These are phyloP conservation scores for Lignosus rhinocerotis DNA, from an alignment of 1,284 basidiomycete species.

Conservation along the genomic window DNA sequence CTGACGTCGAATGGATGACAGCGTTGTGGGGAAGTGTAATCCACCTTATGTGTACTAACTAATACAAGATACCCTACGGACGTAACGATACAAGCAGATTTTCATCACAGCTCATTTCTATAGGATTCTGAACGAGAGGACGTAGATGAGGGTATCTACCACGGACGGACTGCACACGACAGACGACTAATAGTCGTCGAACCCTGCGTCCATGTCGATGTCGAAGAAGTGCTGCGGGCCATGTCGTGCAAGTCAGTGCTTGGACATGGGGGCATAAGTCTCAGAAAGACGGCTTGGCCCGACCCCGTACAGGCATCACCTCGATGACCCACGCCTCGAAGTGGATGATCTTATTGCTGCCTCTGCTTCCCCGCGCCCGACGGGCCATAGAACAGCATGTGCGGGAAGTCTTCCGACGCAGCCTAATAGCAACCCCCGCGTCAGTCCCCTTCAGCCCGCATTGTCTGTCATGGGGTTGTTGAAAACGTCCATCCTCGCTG, in stretches of 20 bases:
- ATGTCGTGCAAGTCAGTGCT: neutral
- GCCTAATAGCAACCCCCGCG: slow-evolving; percentile 56
- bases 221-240: slow-evolving; percentile 18
- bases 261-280: no score
- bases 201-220: slow-evolving; percentile 22
- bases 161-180: neutral
- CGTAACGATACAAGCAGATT: neutral
- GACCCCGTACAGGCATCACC: no score
- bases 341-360: no score
- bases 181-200: slow-evolving; percentile 16
- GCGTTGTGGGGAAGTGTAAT: no score
- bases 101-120: neutral
- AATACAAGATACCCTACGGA: neutral
- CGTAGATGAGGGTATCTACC: neutral
- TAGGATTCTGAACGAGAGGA: neutral
- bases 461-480: no score
- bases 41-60: neutral
- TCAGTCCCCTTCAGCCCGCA: no score
- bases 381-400: slow-evolving; percentile 97
- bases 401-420: slow-evolving; percentile 92
- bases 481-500: neutral
- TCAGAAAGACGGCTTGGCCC: no score
- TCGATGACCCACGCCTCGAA: no score
- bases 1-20: no score
- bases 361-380: slow-evolving; percentile 99